A percentile compares a stretch with the other conserved stretches of the same genome.
Evolutionary conservation across 2,329 filamentous ascomycete genomes (phyloP).

Genomic region (Fusarium anthophilum): DNA sequence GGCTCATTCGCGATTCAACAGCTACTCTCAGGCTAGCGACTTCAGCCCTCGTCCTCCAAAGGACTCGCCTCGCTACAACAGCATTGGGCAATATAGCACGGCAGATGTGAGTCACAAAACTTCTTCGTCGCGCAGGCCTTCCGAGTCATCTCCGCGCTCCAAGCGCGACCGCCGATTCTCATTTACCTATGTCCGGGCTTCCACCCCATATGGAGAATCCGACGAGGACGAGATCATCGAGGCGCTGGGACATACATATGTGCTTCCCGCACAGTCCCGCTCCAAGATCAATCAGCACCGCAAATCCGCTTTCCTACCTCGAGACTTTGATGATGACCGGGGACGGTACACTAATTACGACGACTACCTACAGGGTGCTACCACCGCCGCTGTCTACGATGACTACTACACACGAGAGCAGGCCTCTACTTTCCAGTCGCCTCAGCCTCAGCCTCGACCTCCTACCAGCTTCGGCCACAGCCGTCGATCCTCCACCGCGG

Average conservation of each 20-base stretch:
- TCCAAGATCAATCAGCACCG: slow-evolving; percentile 45
- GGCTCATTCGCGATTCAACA: slow-evolving; percentile 50
- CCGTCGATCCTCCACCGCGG: slow-evolving; percentile 59
- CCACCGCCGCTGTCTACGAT: slow-evolving; percentile 45
- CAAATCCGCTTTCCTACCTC: slow-evolving; percentile 47
- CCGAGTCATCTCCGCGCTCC: slow-evolving; percentile 47
- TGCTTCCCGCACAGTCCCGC: slow-evolving; percentile 62
- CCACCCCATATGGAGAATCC: slow-evolving; percentile 68
- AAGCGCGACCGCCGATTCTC: slow-evolving; percentile 66
- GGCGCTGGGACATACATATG: slow-evolving; percentile 61
- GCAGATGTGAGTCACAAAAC: slow-evolving; percentile 71
- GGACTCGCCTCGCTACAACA: slow-evolving; percentile 70
- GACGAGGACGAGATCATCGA: slow-evolving; percentile 71
- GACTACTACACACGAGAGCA: slow-evolving; percentile 50
- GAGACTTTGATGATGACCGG: slow-evolving; percentile 60
- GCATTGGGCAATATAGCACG: slow-evolving; percentile 70
- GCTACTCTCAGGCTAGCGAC: slow-evolving; percentile 49
- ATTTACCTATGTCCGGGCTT: slow-evolving; percentile 67
- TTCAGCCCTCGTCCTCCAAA: slow-evolving; percentile 58
- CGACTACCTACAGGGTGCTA: slow-evolving; percentile 62
- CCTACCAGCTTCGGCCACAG: slow-evolving; percentile 54
- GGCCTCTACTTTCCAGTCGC: slow-evolving; percentile 52
- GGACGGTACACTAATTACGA: slow-evolving; percentile 68
- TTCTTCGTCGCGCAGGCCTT: slow-evolving; percentile 57
- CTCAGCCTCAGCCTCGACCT: slow-evolving; percentile 53